Evolutionary conservation across 1,284 basidiomycete genomes (phyloP).

Genomic region (Cryptococcus sp.): DNA sequence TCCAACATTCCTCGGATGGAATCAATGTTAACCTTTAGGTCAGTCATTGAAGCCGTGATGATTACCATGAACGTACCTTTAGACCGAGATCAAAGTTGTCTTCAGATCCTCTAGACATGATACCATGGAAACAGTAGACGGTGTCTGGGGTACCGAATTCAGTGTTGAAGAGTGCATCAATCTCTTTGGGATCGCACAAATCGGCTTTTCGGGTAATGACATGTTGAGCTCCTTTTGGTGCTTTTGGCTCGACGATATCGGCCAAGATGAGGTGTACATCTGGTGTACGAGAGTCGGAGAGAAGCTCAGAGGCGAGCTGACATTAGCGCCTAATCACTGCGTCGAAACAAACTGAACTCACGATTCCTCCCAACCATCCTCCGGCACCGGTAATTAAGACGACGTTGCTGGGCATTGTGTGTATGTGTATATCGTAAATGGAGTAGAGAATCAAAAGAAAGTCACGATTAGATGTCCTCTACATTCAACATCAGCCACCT

Average conservation of each 20-base stretch:
- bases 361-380: conserved; percentile 43
- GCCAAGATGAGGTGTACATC: conserved; percentile 43
- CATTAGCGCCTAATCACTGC: background rate
- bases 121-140: conserved; percentile 59
- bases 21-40: conserved; percentile 55
- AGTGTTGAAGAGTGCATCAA: conserved; percentile 49
- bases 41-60: background rate
- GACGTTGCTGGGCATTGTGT: conserved; percentile 15
- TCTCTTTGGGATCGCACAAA: conserved; percentile 50
- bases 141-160: conserved; percentile 39
- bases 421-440: background rate
- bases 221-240: conserved; percentile 47
- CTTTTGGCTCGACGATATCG: conserved; percentile 53
- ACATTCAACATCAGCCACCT: background rate
- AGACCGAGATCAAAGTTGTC: conserved; percentile 62
- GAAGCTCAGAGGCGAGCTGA: conserved; percentile 36
- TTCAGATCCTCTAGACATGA: conserved; percentile 61
- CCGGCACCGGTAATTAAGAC: conserved; percentile 42
- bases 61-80: conserved; percentile 45
- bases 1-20: conserved; percentile 57
- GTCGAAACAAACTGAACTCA: conserved; percentile 11
- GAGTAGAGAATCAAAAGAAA: background rate
- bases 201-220: conserved; percentile 53
- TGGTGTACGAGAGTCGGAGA: conserved; percentile 37
- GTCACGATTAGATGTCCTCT: too few relatives aligned